Conservation (phyloP, 192 early-diverging fungal genomes). For the Backusella parvicylindrica region DNA sequence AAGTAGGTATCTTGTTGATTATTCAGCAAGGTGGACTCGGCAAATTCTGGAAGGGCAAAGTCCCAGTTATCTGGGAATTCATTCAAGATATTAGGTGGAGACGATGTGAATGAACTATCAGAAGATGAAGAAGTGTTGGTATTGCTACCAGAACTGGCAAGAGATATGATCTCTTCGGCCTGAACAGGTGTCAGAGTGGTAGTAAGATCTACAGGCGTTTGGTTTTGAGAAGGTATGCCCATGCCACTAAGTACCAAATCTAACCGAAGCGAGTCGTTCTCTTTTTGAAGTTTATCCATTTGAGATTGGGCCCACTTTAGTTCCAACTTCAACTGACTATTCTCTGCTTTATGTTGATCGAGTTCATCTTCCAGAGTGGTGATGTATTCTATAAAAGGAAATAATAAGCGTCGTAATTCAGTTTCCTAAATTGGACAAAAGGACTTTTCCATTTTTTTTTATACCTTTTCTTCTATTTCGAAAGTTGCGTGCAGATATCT, state of each 20-base stretch:
- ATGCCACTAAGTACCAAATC: constrained; percentile 12
- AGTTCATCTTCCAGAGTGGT: constrained; percentile 22
- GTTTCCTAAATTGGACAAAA: constrained; percentile 4
- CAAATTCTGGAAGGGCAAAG: neutral
- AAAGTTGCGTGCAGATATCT: constrained; percentile 74
- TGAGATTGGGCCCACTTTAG: constrained; percentile 20
- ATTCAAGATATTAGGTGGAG: neutral
- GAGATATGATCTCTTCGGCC: neutral
- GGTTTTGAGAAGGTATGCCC: neutral
- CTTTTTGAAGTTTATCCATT: constrained; percentile 19
- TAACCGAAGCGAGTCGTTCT: constrained; percentile 25
- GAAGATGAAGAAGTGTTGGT: neutral
- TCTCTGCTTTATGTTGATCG: constrained; percentile 19
- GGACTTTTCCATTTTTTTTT: neutral
- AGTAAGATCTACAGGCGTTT: neutral
- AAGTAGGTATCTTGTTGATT: constrained; percentile 11
- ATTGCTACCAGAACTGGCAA: neutral
- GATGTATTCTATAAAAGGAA: constrained; percentile 32
- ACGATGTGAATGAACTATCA: neutral
- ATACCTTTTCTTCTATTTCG: constrained; percentile 63
- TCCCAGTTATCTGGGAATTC: constrained; percentile 11
- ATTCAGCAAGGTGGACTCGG: neutral
- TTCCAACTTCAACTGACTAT: constrained; percentile 21
- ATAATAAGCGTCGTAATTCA: neutral
- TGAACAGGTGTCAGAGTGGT: neutral